Evolutionary conservation across 31 red algal species (phyloP).

Genomic region (Pterothamnion heteromorphum): DNA sequence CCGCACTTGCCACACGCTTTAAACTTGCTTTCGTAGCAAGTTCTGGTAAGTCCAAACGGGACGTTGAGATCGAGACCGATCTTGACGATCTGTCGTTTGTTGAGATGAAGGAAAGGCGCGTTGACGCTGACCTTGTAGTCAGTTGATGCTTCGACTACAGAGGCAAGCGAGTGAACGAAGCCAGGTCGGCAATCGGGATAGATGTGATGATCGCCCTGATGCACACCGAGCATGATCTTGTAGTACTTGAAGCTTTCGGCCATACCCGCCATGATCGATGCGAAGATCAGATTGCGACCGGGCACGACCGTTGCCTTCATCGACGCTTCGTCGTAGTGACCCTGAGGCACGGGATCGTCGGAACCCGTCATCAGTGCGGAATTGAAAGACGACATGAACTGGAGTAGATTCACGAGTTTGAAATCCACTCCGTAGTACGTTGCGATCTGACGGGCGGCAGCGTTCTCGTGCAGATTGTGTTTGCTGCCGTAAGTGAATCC

Average conservation of each 20-base stretch:
- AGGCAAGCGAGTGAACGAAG: not conserved
- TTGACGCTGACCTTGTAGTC: not conserved
- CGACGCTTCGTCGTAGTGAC: not conserved
- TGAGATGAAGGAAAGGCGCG: not conserved
- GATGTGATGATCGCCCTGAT: not conserved
- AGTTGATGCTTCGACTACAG: not conserved
- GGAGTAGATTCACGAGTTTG: no score
- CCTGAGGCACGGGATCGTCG: not conserved
- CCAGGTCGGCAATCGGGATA: conserved; percentile 5
- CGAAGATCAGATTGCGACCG: not conserved
- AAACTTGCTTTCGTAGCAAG: not conserved
- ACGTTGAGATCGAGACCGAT: not conserved
- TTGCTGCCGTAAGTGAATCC: no score
- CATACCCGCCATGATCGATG: not conserved
- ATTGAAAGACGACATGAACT: no score
- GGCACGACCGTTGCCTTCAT: not conserved
- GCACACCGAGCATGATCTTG: not conserved
- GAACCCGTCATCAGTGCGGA: not conserved
- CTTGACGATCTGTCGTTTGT: not conserved
- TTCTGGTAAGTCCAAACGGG: not conserved
- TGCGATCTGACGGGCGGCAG: no score
- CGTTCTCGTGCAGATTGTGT: no score
- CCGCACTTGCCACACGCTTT: not conserved
- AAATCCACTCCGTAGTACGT: no score
- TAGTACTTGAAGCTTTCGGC: not conserved